Evolutionary conservation across 2,329 filamentous ascomycete species (phyloP).

Genomic region (Trichoderma koningiopsis): DNA sequence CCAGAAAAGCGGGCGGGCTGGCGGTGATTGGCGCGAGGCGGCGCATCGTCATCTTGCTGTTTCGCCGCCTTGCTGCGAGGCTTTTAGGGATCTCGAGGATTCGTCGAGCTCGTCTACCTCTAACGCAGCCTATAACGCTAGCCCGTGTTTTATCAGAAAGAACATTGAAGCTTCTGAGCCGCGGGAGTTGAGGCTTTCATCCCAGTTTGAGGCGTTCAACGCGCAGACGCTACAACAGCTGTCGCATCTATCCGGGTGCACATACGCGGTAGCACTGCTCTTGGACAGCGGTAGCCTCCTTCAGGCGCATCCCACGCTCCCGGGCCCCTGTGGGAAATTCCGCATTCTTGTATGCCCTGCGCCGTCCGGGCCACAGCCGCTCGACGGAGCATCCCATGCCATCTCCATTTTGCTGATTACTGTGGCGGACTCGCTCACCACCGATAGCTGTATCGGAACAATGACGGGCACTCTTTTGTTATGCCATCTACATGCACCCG

Average conservation of each 20-base stretch:
- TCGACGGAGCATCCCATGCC: neutral
- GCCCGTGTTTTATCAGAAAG: neutral
- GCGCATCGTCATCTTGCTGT: constrained; percentile 34
- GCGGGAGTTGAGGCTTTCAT: neutral
- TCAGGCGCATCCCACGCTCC: neutral
- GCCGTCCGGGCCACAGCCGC: neutral
- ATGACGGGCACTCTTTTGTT: neutral
- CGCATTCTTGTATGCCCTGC: neutral
- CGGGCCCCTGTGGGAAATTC: neutral
- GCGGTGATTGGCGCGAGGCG: constrained; percentile 34
- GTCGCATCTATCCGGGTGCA: neutral
- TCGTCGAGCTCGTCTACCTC: neutral
- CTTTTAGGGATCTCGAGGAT: neutral
- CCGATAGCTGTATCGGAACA: neutral
- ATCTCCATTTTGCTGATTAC: neutral
- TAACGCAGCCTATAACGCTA: constrained; percentile 16
- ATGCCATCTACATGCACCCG: neutral
- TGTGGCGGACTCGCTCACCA: neutral
- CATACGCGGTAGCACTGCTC: neutral
- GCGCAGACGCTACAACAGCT: neutral
- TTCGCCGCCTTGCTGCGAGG: constrained; percentile 11
- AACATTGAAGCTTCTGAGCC: neutral
- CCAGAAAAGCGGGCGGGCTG: constrained; percentile 34
- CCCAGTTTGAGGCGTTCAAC: neutral
- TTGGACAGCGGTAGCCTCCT: neutral